phyloP scores from a whole-genome alignment of 192 early-diverging fungal genomes.

The Tieghemiomyces parasiticus region DNA sequence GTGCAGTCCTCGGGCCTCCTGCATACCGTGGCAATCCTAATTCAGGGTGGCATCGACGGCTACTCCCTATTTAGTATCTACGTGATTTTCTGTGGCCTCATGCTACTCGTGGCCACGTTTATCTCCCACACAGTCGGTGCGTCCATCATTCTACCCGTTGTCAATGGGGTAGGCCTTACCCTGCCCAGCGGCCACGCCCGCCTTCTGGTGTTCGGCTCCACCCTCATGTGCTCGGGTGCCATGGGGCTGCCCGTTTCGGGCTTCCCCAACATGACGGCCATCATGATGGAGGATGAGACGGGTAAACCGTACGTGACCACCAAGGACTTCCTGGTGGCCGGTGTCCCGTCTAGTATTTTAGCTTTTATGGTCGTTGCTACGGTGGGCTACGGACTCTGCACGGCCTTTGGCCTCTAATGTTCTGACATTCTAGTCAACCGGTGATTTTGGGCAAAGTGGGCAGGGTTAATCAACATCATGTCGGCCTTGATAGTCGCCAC shows the following conservation, averaged over 20 bases:
- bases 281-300: constrained; percentile 76
- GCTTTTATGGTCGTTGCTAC: constrained; percentile 55
- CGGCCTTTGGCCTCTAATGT: constrained; percentile 39
- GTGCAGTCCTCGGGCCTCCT: constrained; percentile 80
- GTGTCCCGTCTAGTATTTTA: constrained; percentile 56
- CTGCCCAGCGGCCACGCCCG: constrained; percentile 64
- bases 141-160: constrained; percentile 87
- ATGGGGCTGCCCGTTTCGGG: constrained; percentile 89
- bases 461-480: too few species aligned
- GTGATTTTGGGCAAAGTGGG: too few species aligned
- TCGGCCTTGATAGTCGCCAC: too few species aligned
- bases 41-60: constrained; percentile 47
- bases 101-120: constrained; percentile 78
- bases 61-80: constrained; percentile 56
- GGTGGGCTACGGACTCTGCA: constrained; percentile 65
- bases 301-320: constrained; percentile 73
- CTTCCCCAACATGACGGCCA: constrained; percentile 97
- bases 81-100: constrained; percentile 59
- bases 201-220: constrained; percentile 67
- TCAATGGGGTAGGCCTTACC: constrained; percentile 67
- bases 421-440: too few species aligned
- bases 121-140: constrained; percentile 93
- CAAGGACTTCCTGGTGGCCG: constrained; percentile 69
- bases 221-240: constrained; percentile 75
- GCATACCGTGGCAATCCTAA: constrained; percentile 50